Evolutionary conservation across 805 yeast species (phyloP).

Genomic region (Lipomyces yamanashiensis): DNA sequence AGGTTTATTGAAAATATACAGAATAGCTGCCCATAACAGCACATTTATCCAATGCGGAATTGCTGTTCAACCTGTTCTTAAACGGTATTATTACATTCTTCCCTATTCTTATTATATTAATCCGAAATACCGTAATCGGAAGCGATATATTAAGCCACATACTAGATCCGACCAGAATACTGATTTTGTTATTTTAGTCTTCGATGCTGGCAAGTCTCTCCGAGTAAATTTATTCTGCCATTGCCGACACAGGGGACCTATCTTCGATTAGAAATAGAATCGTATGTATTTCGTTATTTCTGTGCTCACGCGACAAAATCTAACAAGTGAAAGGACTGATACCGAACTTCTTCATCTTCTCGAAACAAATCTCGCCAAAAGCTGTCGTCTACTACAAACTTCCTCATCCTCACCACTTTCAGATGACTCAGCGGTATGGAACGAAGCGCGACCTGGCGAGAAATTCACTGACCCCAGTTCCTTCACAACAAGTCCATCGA

Average conservation of each 20-base stretch:
- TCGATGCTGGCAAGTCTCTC: conserved; percentile 10
- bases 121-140: background rate
- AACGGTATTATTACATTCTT: background rate
- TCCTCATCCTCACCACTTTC: background rate
- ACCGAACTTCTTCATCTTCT: background rate
- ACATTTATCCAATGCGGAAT: conserved; percentile 11
- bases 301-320: background rate
- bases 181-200: background rate
- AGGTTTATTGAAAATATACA: conserved; percentile 4
- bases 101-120: background rate
- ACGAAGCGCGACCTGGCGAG: background rate
- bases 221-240: conserved; percentile 1
- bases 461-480: conserved; percentile 1
- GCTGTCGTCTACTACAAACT: background rate
- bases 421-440: background rate
- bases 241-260: conserved; percentile 9
- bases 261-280: conserved; percentile 9
- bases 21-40: conserved; percentile 13
- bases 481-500: background rate
- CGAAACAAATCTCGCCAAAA: conserved; percentile 11
- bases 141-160: no score
- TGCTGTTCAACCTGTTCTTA: conserved; percentile 8
- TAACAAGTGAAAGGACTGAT: background rate
- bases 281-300: background rate
- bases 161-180: background rate